Evolutionary conservation across 257 asterid genomes (phyloP), one percentile per base, ranked within the genome.

Genomic region (Solanum virginianum): DNA sequence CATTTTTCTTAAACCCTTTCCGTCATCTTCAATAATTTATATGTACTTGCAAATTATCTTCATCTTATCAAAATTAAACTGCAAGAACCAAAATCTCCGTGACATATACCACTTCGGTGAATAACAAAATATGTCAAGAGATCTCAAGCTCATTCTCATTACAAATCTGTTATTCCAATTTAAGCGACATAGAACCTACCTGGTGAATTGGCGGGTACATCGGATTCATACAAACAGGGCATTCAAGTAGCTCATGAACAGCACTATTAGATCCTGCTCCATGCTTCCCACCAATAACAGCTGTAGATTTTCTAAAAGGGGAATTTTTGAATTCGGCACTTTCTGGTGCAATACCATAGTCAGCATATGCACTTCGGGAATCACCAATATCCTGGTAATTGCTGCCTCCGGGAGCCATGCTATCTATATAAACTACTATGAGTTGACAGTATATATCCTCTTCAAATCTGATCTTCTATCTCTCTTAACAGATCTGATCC

Each of bases 121-220:
- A 39, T 18, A 18, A 18, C 79, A 70, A 53, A 39, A 39, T 56
- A 7, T 22, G 8, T 22, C 14, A 14, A 24, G 82, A 16, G 45
- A 77, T 77, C 45, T 24, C 26, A 77, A 77, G 51, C 24, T 8
- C 15, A 77, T 22, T 49, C 11, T 15, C 81, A 77, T 16, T 51
- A 43, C 45, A 77, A 77, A 51, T 11, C 26, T 77, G 26, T 10
- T 15, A 51, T 51, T 53, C 26, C 63, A 77, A 77, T 77, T 18
- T 53, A 75, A 88, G 80, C 49, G 2, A 54, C n/a, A 47, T 87
- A 83, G 32, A 88, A 86, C 85, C 54, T 91, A 93, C 98, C 93
- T 94, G 97, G 88, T 90, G 97, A 89, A 94, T 94, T 32, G 97
- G 98, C 60, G 97, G 97, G 89, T 92, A 91, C 95, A 94, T 93